Percentiles rank a stretch among this genome's conserved stretches.
Evolutionary conservation across 2,329 filamentous ascomycete genomes (phyloP).

Genomic region (Pyrenochaeta sp.): DNA sequence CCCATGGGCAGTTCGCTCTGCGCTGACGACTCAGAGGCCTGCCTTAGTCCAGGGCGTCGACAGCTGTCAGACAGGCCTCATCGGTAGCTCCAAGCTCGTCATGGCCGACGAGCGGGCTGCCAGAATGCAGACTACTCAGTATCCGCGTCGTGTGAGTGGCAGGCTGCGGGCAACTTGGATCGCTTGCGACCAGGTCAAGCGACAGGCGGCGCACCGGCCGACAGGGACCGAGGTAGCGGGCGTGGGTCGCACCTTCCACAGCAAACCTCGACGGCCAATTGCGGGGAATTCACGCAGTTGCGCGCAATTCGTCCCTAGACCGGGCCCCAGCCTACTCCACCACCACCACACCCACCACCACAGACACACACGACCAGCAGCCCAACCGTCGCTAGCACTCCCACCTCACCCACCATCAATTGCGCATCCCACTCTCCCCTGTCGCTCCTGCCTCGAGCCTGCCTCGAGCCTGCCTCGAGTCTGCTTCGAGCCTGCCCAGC

Average conservation of each 20-base stretch:
- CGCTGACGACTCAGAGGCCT: background rate
- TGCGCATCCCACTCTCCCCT: too few relatives aligned
- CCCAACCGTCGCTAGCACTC: slow-evolving; percentile 7
- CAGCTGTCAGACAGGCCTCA: background rate
- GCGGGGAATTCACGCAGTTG: slow-evolving; percentile 37
- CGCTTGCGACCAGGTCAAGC: slow-evolving; percentile 11
- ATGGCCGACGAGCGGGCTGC: background rate
- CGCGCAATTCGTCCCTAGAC: too few relatives aligned
- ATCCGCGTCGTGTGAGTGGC: slow-evolving; percentile 1
- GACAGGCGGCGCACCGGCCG: slow-evolving; percentile 14
- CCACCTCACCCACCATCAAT: slow-evolving; percentile 2
- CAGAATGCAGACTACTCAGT: background rate
- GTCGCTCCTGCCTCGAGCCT: slow-evolving; percentile 8
- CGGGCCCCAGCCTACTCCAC: too few relatives aligned
- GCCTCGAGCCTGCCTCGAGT: slow-evolving; percentile 8
- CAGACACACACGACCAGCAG: slow-evolving; percentile 22
- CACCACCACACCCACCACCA: too few relatives aligned
- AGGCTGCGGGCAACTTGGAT: slow-evolving; percentile 1
- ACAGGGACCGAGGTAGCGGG: slow-evolving; percentile 23
- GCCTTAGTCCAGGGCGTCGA: background rate
- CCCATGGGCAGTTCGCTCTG: background rate
- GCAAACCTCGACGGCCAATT: slow-evolving; percentile 36
- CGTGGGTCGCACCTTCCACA: slow-evolving; percentile 16
- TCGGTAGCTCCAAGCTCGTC: background rate
- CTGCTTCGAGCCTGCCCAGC: background rate